Conservation (phyloP, 2,329 filamentous ascomycete species). For the Fusarium cicatricum region DNA sequence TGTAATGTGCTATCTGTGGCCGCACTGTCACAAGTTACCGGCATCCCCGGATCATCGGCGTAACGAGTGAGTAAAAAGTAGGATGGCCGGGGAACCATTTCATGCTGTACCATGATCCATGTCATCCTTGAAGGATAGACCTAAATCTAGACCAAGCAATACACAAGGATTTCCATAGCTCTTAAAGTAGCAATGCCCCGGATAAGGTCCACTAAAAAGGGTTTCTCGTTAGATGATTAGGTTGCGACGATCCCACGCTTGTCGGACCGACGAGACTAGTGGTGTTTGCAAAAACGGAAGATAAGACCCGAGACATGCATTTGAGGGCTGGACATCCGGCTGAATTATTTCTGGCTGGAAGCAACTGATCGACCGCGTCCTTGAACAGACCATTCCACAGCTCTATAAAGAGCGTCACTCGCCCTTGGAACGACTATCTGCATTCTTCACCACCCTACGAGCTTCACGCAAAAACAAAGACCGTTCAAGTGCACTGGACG, state of each 20-base stretch:
- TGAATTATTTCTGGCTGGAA: constrained; percentile 36
- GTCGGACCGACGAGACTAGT: constrained; percentile 29
- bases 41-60: too few species aligned
- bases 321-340: constrained; percentile 19
- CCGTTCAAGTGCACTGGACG: not conserved
- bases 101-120: too few species aligned
- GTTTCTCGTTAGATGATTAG: constrained; percentile 17
- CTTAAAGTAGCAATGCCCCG: not conserved
- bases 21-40: too few species aligned
- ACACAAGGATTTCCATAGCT: too few species aligned
- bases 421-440: not conserved
- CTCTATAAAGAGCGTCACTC: not conserved
- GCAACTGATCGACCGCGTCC: not conserved
- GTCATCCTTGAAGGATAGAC: too few species aligned
- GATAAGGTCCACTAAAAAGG: constrained; percentile 10
- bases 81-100: too few species aligned
- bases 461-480: not conserved
- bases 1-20: too few species aligned
- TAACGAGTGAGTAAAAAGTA: too few species aligned
- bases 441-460: not conserved
- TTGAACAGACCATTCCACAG: not conserved
- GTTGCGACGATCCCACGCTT: not conserved
- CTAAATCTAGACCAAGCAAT: too few species aligned
- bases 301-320: constrained; percentile 2
- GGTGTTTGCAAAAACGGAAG: not conserved